Evolutionary conservation across 805 yeast genomes (phyloP), one percentile per base, ranked within the genome.

Genomic region (Metschnikowia picachoensis): DNA sequence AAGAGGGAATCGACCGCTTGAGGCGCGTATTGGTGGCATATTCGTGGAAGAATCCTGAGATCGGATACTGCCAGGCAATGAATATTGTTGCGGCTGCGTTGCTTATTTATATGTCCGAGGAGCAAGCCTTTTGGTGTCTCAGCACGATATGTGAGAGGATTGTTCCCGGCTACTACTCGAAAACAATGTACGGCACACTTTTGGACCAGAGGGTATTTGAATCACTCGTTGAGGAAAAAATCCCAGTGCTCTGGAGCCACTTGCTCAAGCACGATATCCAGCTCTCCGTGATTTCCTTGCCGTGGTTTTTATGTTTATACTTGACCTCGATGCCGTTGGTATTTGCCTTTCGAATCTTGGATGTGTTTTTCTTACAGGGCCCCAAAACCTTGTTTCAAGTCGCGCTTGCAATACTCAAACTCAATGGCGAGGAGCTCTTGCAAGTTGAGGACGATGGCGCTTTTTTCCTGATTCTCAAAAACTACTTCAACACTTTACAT

Each of bases 11-110:
- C 37, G 78, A 74, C 41, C 73, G 96, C 44, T 74, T 94, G 39
- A 76, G 99, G 50, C 76, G 95, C 50, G 98, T 94, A 0, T 74
- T 94, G 48, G 85, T 95, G 0, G 97, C 97, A 0, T 94, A 91
- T 60, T 87, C 97, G 0, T 94, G 98, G 97, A 87, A 86, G 53
- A 90, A 91, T 62, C 97, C 96, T 0, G 96, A 92, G 35, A 88
- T 94, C 25, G 99, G 99, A 0, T 94, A 94, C 64, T 94, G 99
- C 63, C 99, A 94, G 65, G 99, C 98, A 1, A 94, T 95, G 99
- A 94, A 94, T 62, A 94, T 94, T 42, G 90, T 87, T 8, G 82
- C 80, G 2, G 95, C 95, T 1, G 91, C 88, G 0, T 64, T 87
- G 43, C 67, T 87, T 41, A 85, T 85, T 34, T 86, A 82, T 62